Base-by-base conservation (phyloP, 805 yeast species). In the Metschnikowia peoriensis region DNA sequence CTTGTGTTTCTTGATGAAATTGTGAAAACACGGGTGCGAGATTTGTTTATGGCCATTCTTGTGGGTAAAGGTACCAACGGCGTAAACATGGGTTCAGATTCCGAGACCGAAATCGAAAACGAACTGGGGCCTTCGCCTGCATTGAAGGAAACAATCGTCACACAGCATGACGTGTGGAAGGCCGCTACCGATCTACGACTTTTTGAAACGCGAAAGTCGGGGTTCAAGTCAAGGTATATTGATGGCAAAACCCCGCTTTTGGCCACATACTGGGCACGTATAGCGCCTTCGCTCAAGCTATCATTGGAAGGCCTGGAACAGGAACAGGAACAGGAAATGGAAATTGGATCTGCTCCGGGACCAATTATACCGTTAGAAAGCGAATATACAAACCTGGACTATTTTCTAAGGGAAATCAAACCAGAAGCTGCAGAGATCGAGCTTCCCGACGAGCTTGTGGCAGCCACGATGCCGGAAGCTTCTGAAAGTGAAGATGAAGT, bases 1-100 rank as follows among this genome's bases (percentile, higher is more conserved):
- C 40, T 59, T 12, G 51, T 64, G 11, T 49, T 63, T 12, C 49
- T 64, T 6, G 70, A 65, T 32, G 63, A 61, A 37, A 46, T 63
- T n/a, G 54, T 55, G 17, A 55, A 51, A 35, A 17, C 54, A 22
- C 50, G 60, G 8, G 50, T 59, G 2, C 55, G 50, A 28, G 57
- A 59, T 37, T 41, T 64, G 15, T 27, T 66, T n/a, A 47, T 47
- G 17, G 53, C 52, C 40, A 41, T 64, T 27, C 42, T 62, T 1
- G 51, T 55, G 32, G 27, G 43, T 2, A 61, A 59, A 47, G 57
- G 53, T 17, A 38, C 35, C n/a, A 46, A 42, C 22, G 41, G 41
- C 6, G 39, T n/a, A 16, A 8, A 28, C 8, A 15, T 38, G 6
- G 15, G 16, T 7, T 6, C 38, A 11, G 46, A 43, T 12, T 9